Evolutionary conservation across 108 stramenopile species (phyloP), one percentile per base, ranked within the genome.

Genomic region (Stephanodiscus triporus): DNA sequence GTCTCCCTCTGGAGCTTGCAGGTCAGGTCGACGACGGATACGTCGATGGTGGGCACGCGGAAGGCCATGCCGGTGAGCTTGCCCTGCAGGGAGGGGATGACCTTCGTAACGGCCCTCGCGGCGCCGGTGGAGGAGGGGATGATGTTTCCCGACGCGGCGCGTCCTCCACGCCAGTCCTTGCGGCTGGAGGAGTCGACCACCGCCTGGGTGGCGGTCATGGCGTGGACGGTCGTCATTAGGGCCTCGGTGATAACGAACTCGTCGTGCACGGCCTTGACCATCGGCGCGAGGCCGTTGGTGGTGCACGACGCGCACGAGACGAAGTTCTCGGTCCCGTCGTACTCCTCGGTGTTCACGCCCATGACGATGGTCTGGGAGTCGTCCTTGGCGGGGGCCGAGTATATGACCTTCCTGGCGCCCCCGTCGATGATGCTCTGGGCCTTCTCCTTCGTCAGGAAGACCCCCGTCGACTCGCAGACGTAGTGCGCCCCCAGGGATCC

Each of bases 111-210:
- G 73, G 99, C 99, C 94, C 97, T 98, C 86, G 98, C 99, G 57
- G 99, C 99, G 40, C 99, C 99, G 45, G 99, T 99, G 84, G 97
- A 97, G 73, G 97, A 97, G 42, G 99, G 99, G 77, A 99, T 99
- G 91, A 99, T 98, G 97, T 99, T 99, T 64, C 92, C 89, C 48
- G 95, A 96, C 62, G 99, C 99, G 73, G 96, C 92, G 85, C 99
- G 97, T 85, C 99, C 99, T 77, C 97, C 99, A 60, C 99, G 97
- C 99, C 99, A 99, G 96, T 99, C 99, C 90, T 99, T 99, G 68
- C 93, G 94, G 80, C 97, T 97, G 78, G 97, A 95, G 64, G 96
- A 95, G 86, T 99, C 99, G 66, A 99, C 99, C 56, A 96, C 95
- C 63, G 94, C 93, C 86, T 99, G 99, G 82, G 97, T 98, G 85